phyloP scores from a whole-genome alignment of 306 rosid genomes.

The Rosa lucieae region DNA sequence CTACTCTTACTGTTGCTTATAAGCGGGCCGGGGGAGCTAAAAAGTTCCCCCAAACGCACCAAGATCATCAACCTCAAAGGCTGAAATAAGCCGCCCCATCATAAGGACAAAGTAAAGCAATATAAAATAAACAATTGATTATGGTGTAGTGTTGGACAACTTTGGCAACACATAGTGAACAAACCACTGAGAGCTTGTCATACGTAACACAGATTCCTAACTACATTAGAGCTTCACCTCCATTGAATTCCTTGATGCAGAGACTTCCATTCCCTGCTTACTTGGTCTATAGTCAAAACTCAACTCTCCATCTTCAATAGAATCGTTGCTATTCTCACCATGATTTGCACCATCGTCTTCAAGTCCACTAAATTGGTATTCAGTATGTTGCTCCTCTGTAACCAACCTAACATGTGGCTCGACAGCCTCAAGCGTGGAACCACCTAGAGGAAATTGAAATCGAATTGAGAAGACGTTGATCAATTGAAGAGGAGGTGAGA shows the following conservation, averaged over 20 bases:
- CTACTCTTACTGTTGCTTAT: no score
- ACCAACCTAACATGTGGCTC: slow-evolving; percentile 76
- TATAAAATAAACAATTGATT: not conserved
- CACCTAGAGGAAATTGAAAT: no score
- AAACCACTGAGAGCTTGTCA: slow-evolving; percentile 7
- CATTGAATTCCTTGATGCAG: slow-evolving; percentile 56
- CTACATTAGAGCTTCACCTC: slow-evolving; percentile 48
- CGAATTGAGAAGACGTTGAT: no score
- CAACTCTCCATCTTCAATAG: slow-evolving; percentile 55
- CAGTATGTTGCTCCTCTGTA: slow-evolving; percentile 71
- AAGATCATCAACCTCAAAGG: slow-evolving; percentile 45
- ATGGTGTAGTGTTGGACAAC: not conserved
- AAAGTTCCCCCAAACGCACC: no score
- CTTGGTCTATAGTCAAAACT: slow-evolving; percentile 68
- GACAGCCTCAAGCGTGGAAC: slow-evolving; percentile 63
- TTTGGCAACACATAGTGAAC: not conserved
- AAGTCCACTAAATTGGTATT: slow-evolving; percentile 70
- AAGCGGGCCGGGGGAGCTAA: no score
- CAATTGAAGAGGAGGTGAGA: no score
- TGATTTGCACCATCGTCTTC: slow-evolving; percentile 54
- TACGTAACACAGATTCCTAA: slow-evolving; percentile 13
- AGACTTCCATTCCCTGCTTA: slow-evolving; percentile 48
- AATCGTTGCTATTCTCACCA: slow-evolving; percentile 38
- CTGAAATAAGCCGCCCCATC: slow-evolving; percentile 29
- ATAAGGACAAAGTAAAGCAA: not conserved